Evolutionary conservation across 345 rosid species (phyloP).

Genomic region (Camelina hispida): DNA sequence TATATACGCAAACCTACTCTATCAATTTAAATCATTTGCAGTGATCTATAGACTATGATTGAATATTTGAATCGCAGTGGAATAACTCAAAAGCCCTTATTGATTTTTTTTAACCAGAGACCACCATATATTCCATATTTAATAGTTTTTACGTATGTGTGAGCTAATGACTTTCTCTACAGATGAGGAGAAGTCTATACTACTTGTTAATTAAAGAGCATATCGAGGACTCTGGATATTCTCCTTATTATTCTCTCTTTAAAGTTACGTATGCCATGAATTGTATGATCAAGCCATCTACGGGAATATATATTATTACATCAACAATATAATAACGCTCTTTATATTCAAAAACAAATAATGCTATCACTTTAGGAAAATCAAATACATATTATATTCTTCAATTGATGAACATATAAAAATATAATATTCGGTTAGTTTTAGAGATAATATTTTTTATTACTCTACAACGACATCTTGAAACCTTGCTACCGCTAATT

Average conservation of each 20-base stretch:
- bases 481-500: slow-evolving; percentile 32
- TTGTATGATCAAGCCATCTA: slow-evolving; percentile 11
- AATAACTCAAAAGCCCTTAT: no score
- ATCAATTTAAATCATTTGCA: no score
- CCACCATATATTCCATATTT: not conserved
- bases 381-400: not conserved
- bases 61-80: no score
- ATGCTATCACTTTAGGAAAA: not conserved
- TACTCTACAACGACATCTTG: slow-evolving; percentile 27
- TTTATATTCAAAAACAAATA: not conserved
- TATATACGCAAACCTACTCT: no score
- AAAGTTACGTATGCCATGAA: slow-evolving; percentile 14
- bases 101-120: no score
- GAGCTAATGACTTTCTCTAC: not conserved
- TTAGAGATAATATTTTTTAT: slow-evolving; percentile 45
- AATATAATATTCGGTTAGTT: no score
- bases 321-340: slow-evolving; percentile 18
- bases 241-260: slow-evolving; percentile 12
- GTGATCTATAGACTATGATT: no score
- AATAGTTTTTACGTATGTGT: not conserved
- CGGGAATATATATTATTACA: slow-evolving; percentile 31
- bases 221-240: slow-evolving; percentile 32
- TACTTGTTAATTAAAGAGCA: slow-evolving; percentile 26
- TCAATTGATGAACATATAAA: no score
- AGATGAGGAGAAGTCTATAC: slow-evolving; percentile 8